Percentiles rank a stretch among this genome's conserved stretches.
Evolutionary conservation across 148 eudicot species (phyloP).

Genomic region (Rhododendron williamsianum): DNA sequence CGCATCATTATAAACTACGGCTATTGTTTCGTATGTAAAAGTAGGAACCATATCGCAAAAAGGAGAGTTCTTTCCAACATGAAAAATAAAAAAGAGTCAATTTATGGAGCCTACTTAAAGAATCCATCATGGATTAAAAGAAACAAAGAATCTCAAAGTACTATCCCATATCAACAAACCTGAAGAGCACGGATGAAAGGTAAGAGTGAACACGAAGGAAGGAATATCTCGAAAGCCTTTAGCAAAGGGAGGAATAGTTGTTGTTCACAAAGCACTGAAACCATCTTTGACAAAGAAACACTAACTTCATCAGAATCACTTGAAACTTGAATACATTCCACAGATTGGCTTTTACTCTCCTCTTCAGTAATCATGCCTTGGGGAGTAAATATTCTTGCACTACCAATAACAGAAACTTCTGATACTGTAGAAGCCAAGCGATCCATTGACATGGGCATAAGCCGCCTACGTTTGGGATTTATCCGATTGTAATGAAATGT

Average conservation of each 20-base stretch:
- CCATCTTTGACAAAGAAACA: constrained; percentile 67
- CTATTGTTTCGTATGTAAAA: neutral
- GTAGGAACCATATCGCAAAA: neutral
- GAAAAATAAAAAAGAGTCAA: neutral
- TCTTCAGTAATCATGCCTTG: constrained; percentile 33
- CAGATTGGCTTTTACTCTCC: constrained; percentile 27
- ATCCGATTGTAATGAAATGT: constrained; percentile 69
- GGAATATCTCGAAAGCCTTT: constrained; percentile 94
- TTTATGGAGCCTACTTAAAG: neutral
- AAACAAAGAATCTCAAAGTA: neutral
- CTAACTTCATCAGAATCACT: constrained; percentile 55
- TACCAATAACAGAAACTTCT: constrained; percentile 31
- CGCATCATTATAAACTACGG: neutral
- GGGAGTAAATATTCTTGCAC: constrained; percentile 13
- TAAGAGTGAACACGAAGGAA: constrained; percentile 86
- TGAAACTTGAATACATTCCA: constrained; percentile 30
- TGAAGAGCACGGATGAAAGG: constrained; percentile 97
- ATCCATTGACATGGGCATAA: constrained; percentile 40
- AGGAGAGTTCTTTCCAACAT: neutral
- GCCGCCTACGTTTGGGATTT: constrained; percentile 69
- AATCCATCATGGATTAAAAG: neutral
- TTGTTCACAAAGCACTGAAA: constrained; percentile 86
- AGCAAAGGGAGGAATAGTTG: constrained; percentile 78
- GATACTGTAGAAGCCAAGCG: constrained; percentile 24
- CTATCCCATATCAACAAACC: constrained; percentile 40